Evolutionary conservation across 2,329 filamentous ascomycete genomes (phyloP), one percentile per base, ranked within the genome.

Genomic region (Xylaria sp.): DNA sequence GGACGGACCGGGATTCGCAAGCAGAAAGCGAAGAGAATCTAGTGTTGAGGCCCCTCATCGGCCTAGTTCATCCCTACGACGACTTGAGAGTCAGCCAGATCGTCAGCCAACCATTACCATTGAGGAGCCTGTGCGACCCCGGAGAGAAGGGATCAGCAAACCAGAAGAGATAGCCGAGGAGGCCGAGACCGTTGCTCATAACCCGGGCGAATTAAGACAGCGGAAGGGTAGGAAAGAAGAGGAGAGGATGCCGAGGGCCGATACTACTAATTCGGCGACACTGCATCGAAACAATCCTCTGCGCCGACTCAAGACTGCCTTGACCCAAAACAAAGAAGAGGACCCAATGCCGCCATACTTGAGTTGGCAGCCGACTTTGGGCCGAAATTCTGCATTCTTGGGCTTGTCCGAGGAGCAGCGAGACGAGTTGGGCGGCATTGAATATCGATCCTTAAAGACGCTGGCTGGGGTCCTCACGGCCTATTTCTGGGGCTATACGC

Each of bases 341-440:
- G 79, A 85, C 26, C 68, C 69, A 1, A 89, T 91, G 76, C 94
- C 94, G 76, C 94, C 94, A 0, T 99, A 99, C 71, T 82, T 99
- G 47, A 97, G 91, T 71, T 97, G 91, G 83, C 88, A 92, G 55
- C 91, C 94, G 2, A 99, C 94, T 0, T 83, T 97, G 49, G 93
- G 89, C 20, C 86, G 94, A 59, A 99, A 99, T 71, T 97, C 93
- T 9, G 88, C 90, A 37, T 99, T 97, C 67, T 82, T 94, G 11
- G 91, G 92, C 62, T 73, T 99, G 60, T 90, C 89, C 0, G 89
- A 96, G 62, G 91, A 94, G 60, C 92, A 99, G 72, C 85, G 94
- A 61, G 92, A 99, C 69, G 94, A 99, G 72, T 76, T 99, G 2
- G 94, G 94, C 9, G 94, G 94, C 18, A 96, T 99, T 59, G 94